These are phyloP conservation scores for Diospyros kaki DNA, from an alignment of 148 eudicot genomes.

Conservation along the genomic window DNA sequence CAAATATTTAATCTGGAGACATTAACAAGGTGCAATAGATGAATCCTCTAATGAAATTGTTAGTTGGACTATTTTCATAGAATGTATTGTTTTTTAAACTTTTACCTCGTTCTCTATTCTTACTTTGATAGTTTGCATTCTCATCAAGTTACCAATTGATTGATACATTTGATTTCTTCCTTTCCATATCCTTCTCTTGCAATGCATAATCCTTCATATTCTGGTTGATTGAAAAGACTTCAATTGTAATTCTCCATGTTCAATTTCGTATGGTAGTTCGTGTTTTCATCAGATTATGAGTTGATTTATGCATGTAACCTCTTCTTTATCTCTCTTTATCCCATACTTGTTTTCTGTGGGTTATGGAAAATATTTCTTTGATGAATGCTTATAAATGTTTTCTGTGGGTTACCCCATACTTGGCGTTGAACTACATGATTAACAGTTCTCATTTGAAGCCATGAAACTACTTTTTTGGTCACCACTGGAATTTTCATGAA, in stretches of 20 bases:
- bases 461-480: neutral
- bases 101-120: neutral
- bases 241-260: neutral
- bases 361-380: neutral
- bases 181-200: neutral
- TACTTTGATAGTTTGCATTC: constrained; percentile 1
- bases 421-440: neutral
- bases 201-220: neutral
- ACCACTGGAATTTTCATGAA: neutral
- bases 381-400: neutral
- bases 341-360: neutral
- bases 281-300: neutral
- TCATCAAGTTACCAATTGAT: neutral
- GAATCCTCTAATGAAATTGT: neutral
- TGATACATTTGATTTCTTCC: neutral
- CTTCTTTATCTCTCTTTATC: neutral
- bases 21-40: neutral
- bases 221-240: neutral
- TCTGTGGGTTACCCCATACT: too few species aligned
- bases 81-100: neutral
- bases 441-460: neutral
- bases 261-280: neutral
- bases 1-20: neutral
- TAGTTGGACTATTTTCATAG: neutral
- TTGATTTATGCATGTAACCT: neutral